phyloP scores from a whole-genome alignment of 768 basidiomycete genomes.

The Psilocybe cubensis region DNA sequence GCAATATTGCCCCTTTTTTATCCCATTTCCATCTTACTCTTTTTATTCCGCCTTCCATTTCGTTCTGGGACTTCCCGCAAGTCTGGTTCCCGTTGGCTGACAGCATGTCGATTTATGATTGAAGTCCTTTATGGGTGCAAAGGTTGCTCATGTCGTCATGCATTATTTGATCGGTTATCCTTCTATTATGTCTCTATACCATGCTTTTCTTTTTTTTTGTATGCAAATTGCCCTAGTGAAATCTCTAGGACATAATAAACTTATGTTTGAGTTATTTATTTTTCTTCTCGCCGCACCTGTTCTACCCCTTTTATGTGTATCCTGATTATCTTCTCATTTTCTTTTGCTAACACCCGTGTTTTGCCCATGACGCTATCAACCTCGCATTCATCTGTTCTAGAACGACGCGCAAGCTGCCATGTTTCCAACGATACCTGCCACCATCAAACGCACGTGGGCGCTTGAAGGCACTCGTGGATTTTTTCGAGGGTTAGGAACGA shows the following conservation, averaged over 20 bases:
- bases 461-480: constrained; percentile 85
- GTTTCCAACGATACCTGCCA: constrained; percentile 85
- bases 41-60: background rate
- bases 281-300: background rate
- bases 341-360: background rate
- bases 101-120: too few species aligned
- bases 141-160: background rate
- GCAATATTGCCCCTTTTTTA: background rate
- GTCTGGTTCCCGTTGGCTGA: too few species aligned
- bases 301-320: background rate
- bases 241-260: too few species aligned
- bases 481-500: constrained; percentile 94
- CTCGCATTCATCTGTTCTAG: constrained; percentile 32
- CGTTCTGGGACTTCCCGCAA: background rate
- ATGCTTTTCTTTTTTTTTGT: background rate
- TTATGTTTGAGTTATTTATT: too few species aligned
- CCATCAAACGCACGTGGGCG: constrained; percentile 78
- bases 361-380: background rate
- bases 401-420: constrained; percentile 66
- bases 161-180: background rate
- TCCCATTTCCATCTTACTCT: background rate
- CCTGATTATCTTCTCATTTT: background rate
- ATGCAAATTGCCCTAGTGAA: too few species aligned
- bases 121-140: too few species aligned
- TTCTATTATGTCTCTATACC: background rate